Conservation (phyloP, 2,329 filamentous ascomycete species). For the Microsporum canis region DNA sequence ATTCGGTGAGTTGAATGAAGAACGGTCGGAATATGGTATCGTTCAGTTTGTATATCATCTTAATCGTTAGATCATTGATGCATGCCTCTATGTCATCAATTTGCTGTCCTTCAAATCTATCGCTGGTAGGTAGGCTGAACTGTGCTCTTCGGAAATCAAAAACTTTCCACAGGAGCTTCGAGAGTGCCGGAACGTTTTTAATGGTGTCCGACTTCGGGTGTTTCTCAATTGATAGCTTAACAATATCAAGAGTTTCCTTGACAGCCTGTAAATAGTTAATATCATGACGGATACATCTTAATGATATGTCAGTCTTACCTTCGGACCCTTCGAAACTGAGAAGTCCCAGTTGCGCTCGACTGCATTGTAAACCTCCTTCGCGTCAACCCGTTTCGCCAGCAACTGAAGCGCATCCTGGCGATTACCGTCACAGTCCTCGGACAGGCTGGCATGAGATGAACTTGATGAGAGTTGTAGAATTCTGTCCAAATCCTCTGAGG, state of each 20-base stretch:
- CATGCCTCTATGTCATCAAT: constrained; percentile 50
- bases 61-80: constrained; percentile 61
- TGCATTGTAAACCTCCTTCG: constrained; percentile 62
- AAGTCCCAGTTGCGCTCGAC: constrained; percentile 60
- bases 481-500: constrained; percentile 58
- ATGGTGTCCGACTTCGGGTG: constrained; percentile 68
- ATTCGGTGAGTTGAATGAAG: constrained; percentile 76
- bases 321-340: constrained; percentile 51
- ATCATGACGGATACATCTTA: constrained; percentile 10
- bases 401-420: constrained; percentile 60
- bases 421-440: constrained; percentile 51
- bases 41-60: constrained; percentile 94
- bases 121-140: constrained; percentile 15
- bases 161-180: constrained; percentile 45
- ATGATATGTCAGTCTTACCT: constrained; percentile 38
- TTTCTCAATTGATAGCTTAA: constrained; percentile 61
- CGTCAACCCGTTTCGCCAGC: constrained; percentile 64
- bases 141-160: constrained; percentile 41
- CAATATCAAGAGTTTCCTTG: constrained; percentile 56
- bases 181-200: constrained; percentile 61
- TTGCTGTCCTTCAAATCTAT: constrained; percentile 37
- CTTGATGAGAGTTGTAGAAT: constrained; percentile 61
- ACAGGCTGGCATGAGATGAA: constrained; percentile 54
- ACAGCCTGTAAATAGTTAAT: constrained; percentile 41
- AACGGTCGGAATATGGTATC: constrained; percentile 87